Conservation (phyloP, 768 basidiomycete genomes). For the Tricholomella constricta region DNA sequence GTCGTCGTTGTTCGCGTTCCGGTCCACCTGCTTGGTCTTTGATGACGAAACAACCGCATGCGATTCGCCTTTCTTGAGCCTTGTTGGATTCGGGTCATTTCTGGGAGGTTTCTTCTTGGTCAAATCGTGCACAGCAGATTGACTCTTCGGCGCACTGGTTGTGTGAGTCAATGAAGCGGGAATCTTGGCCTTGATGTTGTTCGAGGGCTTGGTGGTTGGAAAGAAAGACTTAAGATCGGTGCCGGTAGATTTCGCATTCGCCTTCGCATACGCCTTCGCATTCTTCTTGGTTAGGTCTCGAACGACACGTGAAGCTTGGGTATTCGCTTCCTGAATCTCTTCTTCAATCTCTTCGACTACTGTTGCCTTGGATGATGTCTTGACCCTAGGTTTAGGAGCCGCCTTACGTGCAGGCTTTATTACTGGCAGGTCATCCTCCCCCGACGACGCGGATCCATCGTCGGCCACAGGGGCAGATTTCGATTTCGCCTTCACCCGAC, state of each 20-base stretch:
- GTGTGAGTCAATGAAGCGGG: background rate
- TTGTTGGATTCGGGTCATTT: background rate
- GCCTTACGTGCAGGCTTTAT: constrained; percentile 10
- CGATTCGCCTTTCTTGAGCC: background rate
- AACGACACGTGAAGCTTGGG: constrained; percentile 8
- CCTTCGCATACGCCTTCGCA: background rate
- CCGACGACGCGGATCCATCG: constrained; percentile 5
- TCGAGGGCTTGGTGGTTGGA: constrained; percentile 5
- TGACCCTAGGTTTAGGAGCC: background rate
- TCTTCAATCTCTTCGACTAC: too few relatives aligned
- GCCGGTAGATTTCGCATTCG: background rate
- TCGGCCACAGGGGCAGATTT: constrained; percentile 13
- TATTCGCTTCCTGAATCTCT: background rate
- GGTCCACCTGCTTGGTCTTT: background rate
- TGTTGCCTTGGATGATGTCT: too few relatives aligned
- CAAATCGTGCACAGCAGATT: constrained; percentile 1
- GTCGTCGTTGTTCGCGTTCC: constrained; percentile 3
- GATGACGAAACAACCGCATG: constrained; percentile 1
- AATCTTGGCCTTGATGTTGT: background rate
- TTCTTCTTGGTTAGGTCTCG: constrained; percentile 23
- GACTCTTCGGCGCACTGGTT: background rate
- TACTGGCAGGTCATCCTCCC: constrained; percentile 4
- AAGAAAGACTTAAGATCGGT: constrained; percentile 11
- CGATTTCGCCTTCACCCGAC: constrained; percentile 18
- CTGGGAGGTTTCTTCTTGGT: constrained; percentile 8